These are phyloP conservation scores for Herpetospermum pedunculosum DNA, from an alignment of 306 rosid species.

Conservation along the genomic window DNA sequence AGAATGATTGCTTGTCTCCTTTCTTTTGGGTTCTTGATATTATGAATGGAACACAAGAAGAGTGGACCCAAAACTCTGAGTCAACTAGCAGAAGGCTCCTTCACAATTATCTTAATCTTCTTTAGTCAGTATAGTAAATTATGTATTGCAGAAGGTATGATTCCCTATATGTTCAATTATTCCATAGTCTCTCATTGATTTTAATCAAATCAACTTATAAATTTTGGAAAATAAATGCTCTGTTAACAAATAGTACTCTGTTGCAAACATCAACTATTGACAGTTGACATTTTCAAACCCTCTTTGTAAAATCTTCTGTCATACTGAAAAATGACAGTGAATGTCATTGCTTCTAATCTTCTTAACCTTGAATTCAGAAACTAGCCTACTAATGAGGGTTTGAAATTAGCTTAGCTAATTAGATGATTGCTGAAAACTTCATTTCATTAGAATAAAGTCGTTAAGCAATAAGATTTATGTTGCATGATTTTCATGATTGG, in stretches of 20 bases:
- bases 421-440: neutral
- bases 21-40: slow-evolving; percentile 1
- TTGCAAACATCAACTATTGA: neutral
- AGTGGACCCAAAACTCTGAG: slow-evolving; percentile 18
- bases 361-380: neutral
- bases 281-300: neutral
- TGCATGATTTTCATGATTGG: neutral
- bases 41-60: slow-evolving; percentile 1
- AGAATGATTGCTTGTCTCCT: slow-evolving; percentile 19
- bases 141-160: slow-evolving; percentile 1
- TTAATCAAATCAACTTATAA: neutral
- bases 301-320: neutral
- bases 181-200: neutral
- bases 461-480: neutral
- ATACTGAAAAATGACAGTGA: neutral
- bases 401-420: neutral
- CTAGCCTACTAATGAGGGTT: neutral
- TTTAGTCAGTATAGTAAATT: slow-evolving; percentile 13
- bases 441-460: neutral
- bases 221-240: neutral
- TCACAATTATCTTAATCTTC: slow-evolving; percentile 9
- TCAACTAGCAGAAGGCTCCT: slow-evolving; percentile 8
- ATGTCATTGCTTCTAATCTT: neutral
- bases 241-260: neutral
- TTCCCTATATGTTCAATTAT: neutral